Conservation (phyloP, 352 stramenopile species). For the Pythium plurisporium region DNA sequence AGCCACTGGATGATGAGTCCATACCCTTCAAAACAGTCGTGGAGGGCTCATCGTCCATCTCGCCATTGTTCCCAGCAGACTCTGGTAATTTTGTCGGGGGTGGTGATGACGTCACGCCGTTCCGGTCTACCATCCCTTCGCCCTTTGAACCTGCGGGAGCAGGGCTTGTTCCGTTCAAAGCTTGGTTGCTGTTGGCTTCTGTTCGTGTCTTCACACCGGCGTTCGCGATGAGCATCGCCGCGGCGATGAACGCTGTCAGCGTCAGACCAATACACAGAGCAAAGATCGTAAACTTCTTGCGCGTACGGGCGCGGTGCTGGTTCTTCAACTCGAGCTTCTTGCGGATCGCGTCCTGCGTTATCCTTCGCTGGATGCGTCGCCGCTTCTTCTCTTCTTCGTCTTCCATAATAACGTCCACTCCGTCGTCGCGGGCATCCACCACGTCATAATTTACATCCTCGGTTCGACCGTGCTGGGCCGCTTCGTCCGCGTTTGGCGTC, state of each 20-base stretch:
- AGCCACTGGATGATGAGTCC: conserved; percentile 1
- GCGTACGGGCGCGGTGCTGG: conserved; percentile 44
- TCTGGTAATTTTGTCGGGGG: neutral
- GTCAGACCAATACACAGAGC: conserved; percentile 51
- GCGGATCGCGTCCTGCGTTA: conserved; percentile 57
- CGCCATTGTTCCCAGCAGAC: neutral
- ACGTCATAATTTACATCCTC: neutral
- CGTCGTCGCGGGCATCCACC: conserved; percentile 1
- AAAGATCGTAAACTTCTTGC: conserved; percentile 59
- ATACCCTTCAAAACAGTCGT: neutral
- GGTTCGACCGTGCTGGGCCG: neutral
- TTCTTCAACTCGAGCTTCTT: conserved; percentile 52
- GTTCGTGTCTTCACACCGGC: conserved; percentile 30
- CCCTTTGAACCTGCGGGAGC: neutral
- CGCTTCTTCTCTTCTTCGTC: conserved; percentile 44
- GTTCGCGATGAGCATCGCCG: conserved; percentile 53
- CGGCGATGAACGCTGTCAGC: conserved; percentile 54
- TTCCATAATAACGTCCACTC: conserved; percentile 16
- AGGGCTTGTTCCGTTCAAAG: neutral
- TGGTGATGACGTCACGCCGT: neutral
- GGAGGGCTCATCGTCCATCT: neutral
- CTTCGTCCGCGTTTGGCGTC: conserved; percentile 13
- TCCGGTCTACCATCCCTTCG: neutral
- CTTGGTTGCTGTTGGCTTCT: neutral
- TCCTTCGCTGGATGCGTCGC: conserved; percentile 39